Evolutionary conservation across 2,329 filamentous ascomycete species (phyloP).

Genomic region (Fusarium haematococcum): DNA sequence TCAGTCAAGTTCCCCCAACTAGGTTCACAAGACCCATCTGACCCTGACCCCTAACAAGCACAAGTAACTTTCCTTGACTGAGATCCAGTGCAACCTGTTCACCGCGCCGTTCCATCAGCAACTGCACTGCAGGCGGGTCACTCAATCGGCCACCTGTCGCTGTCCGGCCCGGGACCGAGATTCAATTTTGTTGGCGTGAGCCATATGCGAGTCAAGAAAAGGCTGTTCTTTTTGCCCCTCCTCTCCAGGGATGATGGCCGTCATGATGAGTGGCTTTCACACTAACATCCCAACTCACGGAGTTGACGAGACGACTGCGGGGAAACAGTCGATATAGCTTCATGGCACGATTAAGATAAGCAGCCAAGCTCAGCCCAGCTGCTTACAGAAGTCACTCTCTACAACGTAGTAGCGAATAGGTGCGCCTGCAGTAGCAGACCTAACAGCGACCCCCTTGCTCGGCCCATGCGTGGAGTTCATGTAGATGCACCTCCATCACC

Average conservation of each 20-base stretch:
- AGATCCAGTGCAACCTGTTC: conserved; percentile 33
- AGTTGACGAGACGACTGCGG: background rate
- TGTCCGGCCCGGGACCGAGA: conserved; percentile 13
- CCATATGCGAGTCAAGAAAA: conserved; percentile 5
- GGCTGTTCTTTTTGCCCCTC: background rate
- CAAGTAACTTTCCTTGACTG: conserved; percentile 21
- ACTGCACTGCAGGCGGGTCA: conserved; percentile 6
- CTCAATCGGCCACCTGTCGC: conserved; percentile 9
- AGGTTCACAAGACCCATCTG: conserved; percentile 13
- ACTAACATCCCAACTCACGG: background rate
- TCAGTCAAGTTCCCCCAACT: conserved; percentile 25
- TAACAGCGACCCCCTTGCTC: conserved; percentile 21
- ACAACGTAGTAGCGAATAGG: conserved; percentile 12
- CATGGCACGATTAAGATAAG: conserved; percentile 2
- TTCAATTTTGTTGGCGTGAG: conserved; percentile 4
- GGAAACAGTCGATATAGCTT: conserved; percentile 6
- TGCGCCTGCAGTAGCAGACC: background rate
- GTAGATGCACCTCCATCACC: conserved; percentile 30
- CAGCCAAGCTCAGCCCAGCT: background rate
- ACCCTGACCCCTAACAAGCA: conserved; percentile 3
- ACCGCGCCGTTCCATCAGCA: conserved; percentile 20
- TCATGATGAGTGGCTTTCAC: conserved; percentile 22
- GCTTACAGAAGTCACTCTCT: background rate
- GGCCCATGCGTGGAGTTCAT: conserved; percentile 44
- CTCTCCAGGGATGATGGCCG: background rate